These are phyloP conservation scores for Candida gorgasii DNA, from an alignment of 805 yeast species.

Conservation along the genomic window DNA sequence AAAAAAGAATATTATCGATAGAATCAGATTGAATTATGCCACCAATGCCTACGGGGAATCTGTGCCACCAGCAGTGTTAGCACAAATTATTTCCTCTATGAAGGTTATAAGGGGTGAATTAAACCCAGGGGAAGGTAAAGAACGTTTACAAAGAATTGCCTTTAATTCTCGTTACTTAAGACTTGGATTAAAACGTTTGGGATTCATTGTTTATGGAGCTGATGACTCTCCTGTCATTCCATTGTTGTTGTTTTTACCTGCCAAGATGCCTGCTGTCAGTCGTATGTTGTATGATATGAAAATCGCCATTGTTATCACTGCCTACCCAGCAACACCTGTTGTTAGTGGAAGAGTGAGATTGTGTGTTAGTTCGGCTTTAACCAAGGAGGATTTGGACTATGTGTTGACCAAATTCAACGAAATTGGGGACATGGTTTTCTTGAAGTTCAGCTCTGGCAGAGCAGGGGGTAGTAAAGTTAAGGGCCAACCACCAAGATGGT, in stretches of 20 bases:
- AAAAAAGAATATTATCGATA: conserved; percentile 64
- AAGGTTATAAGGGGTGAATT: conserved; percentile 77
- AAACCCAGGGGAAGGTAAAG: conserved; percentile 90
- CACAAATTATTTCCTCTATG: conserved; percentile 82
- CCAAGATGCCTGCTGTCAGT: conserved; percentile 91
- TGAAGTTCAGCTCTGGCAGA: conserved; percentile 76
- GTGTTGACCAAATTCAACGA: conserved; percentile 69
- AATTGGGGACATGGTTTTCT: conserved; percentile 72
- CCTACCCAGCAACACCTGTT: conserved; percentile 96
- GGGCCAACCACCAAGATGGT: conserved; percentile 69
- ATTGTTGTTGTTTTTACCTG: conserved; percentile 79
- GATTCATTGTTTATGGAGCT: conserved; percentile 91
- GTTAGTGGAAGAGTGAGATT: conserved; percentile 87
- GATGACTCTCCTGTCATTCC: conserved; percentile 98
- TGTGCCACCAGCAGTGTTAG: conserved; percentile 86
- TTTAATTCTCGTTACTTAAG: conserved; percentile 94
- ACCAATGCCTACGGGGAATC: conserved; percentile 81
- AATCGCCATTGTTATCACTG: conserved; percentile 93
- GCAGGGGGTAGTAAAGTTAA: conserved; percentile 66
- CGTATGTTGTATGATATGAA: conserved; percentile 75
- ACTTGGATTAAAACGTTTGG: conserved; percentile 85
- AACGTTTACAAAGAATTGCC: conserved; percentile 89
- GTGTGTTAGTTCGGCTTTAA: conserved; percentile 88
- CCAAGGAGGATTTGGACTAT: conserved; percentile 90
- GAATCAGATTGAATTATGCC: conserved; percentile 69